These are phyloP conservation scores for Pleurozium schreberi DNA, from an alignment of 225 moss, liverwort and hornwort genomes.

Conservation along the genomic window DNA sequence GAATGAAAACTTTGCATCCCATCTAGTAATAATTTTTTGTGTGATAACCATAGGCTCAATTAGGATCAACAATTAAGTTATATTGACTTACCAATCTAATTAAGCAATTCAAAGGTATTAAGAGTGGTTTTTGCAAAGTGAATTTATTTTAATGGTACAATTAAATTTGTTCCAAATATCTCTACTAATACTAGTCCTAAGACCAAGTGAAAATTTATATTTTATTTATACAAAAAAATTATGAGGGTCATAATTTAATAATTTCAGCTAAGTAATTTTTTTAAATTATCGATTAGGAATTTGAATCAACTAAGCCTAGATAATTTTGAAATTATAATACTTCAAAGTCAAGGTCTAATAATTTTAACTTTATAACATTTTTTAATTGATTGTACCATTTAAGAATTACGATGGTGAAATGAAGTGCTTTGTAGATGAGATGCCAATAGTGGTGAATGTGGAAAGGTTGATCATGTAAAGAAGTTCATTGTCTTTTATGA, in stretches of 20 bases:
- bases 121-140: neutral
- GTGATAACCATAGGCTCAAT: accelerated
- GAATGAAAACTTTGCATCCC: accelerated
- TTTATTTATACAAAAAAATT: neutral
- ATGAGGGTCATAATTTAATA: too few relatives aligned
- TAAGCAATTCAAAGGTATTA: neutral
- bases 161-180: neutral
- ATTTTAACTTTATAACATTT: neutral
- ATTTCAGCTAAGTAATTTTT: neutral
- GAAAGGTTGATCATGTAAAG: neutral
- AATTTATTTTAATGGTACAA: neutral
- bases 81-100: too few relatives aligned
- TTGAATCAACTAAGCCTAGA: neutral
- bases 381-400: neutral
- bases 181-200: neutral
- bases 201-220: neutral
- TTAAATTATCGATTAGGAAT: neutral
- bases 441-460: neutral
- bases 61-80: neutral
- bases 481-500: neutral
- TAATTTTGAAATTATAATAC: neutral
- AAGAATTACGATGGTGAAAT: neutral
- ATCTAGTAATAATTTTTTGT: neutral
- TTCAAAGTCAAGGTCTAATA: neutral
- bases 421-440: neutral